Evolutionary conservation across 306 rosid genomes (phyloP), one percentile per base, ranked within the genome.

Genomic region (Cicer yamashitae): DNA sequence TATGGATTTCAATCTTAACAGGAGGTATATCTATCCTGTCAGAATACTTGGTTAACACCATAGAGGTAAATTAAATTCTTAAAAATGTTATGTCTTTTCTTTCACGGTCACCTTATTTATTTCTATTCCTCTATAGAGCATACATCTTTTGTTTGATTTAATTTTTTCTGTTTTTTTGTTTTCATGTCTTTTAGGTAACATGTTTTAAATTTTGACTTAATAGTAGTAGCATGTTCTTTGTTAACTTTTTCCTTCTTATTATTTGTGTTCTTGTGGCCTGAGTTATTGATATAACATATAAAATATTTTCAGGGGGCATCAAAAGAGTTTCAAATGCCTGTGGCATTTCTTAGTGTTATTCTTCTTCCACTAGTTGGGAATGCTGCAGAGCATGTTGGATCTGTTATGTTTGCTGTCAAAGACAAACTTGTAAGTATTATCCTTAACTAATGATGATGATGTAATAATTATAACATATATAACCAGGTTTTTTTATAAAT

Each of bases 331-430:
- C 47, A 85, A 57, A 83, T 90, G 58, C 92, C 96, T 0, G 74
- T 88, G 3, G 81, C 96, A 3, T 90, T 90, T 83, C 87, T 90
- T 30, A 88, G 91, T 70, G 94, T 90, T 34, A 84, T 90, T 59
- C 57, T 87, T 40, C 92, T 90, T 38, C 94, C 94, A 11, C 72
- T 86, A 13, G 88, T 90, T 11, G 94, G 94, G 43, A 90, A 90
- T 11, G 94, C 94, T 15, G 90, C 91, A 34, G 94, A 90, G 59
- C 91, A 90, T 59, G 91, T 85, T 30, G 88, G 94, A 54, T 83
- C 96, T 15, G 70, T 90, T 13, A 84, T 90, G 87, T 88, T 88
- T 63, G 96, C 96, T 67, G 73, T 90, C 81, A 90, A 90, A 70
- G 96, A 86, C 84, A 90, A 90, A 82, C 90, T 90, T 65, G 96